Percentiles rank a stretch among this genome's conserved stretches.
These are phyloP conservation scores for Artomyces pyxidatus DNA, from an alignment of 768 basidiomycete genomes.

Conservation along the genomic window DNA sequence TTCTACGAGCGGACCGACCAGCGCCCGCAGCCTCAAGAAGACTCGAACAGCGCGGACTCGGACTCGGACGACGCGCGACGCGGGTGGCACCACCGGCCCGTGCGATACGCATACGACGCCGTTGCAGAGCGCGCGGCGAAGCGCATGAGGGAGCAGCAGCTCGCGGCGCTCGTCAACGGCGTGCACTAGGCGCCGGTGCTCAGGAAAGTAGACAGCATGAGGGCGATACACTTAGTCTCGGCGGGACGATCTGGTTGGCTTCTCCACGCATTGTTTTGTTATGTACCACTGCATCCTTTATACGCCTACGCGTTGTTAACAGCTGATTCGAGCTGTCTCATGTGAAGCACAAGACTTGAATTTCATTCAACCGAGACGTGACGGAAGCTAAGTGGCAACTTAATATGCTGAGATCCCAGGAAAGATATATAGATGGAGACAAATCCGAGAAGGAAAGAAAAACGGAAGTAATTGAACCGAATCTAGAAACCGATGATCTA, in stretches of 20 bases:
- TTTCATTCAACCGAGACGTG: too few species aligned
- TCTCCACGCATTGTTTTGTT: slow-evolving; percentile 10
- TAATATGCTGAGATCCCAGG: too few species aligned
- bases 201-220: not conserved
- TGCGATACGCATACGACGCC: slow-evolving; percentile 86
- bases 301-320: too few species aligned
- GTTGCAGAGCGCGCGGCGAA: slow-evolving; percentile 73
- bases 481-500: too few species aligned
- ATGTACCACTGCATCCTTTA: slow-evolving; percentile 13
- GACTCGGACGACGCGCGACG: slow-evolving; percentile 42
- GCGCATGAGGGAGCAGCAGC: slow-evolving; percentile 38
- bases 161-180: slow-evolving; percentile 20
- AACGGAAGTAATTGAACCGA: too few species aligned
- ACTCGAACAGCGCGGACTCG: slow-evolving; percentile 28
- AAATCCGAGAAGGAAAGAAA: too few species aligned
- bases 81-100: slow-evolving; percentile 36
- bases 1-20: slow-evolving; percentile 38
- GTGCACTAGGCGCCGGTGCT: slow-evolving; percentile 16
- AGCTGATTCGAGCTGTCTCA: too few species aligned
- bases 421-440: too few species aligned
- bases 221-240: not conserved
- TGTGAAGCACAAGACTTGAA: too few species aligned
- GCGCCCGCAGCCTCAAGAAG: slow-evolving; percentile 21
- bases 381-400: too few species aligned
- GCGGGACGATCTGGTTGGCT: not conserved